These are phyloP conservation scores for Trichocladium uniseriatum DNA, from an alignment of 495 filamentous ascomycete genomes.

Conservation along the genomic window DNA sequence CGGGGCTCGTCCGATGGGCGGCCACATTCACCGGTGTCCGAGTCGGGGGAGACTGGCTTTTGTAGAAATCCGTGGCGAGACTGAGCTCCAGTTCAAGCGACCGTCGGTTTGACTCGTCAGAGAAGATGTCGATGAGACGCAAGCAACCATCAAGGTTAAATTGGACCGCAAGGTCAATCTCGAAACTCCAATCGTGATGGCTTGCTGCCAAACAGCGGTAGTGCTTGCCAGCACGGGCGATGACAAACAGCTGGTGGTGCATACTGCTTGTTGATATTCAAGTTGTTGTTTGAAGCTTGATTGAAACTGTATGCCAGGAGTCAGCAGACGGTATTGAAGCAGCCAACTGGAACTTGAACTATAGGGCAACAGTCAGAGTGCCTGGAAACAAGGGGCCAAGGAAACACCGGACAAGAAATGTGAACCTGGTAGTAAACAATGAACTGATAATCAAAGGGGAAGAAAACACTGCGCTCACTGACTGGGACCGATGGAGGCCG, in stretches of 20 bases:
- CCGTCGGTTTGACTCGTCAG: not conserved
- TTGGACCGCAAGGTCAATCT: not conserved
- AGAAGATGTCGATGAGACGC: not conserved
- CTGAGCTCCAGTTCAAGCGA: not conserved
- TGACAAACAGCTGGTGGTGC: slow-evolving; percentile 1
- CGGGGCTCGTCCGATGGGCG: not conserved
- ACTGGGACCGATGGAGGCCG: too few species aligned
- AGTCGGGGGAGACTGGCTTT: not conserved
- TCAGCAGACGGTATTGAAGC: too few species aligned
- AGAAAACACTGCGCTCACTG: too few species aligned
- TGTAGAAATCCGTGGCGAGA: not conserved
- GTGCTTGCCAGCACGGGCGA: not conserved
- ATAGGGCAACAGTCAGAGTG: too few species aligned
- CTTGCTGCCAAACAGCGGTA: not conserved
- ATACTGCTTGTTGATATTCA: too few species aligned
- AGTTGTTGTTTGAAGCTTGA: too few species aligned
- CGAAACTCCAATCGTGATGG: not conserved
- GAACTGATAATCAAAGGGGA: too few species aligned
- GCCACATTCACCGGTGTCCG: not conserved
- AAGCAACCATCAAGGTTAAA: not conserved
- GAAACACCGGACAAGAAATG: too few species aligned
- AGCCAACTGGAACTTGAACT: too few species aligned
- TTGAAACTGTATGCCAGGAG: too few species aligned
- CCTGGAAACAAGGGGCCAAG: too few species aligned
- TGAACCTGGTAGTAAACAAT: too few species aligned